A percentile compares a stretch with the other conserved stretches of the same genome.
These are phyloP conservation scores for Cardiospermum halicacabum DNA, from an alignment of 345 rosid species.

Conservation along the genomic window DNA sequence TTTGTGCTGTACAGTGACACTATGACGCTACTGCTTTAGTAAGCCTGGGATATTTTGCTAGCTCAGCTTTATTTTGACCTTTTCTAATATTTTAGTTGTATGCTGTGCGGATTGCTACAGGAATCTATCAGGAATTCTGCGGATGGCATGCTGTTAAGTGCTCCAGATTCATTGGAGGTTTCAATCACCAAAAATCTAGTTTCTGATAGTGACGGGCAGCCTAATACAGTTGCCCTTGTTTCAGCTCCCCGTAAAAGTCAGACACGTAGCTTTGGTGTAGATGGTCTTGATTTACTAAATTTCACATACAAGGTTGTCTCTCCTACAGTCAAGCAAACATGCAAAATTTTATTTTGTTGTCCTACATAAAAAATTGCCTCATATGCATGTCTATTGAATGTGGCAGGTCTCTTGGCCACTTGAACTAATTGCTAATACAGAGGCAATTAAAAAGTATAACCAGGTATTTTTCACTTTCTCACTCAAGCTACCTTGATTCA, in stretches of 20 bases:
- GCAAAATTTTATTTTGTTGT: conserved; percentile 7
- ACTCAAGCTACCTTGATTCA: conserved; percentile 13
- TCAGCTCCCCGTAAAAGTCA: conserved; percentile 48
- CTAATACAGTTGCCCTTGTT: conserved; percentile 31
- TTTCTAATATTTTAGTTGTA: conserved; percentile 2
- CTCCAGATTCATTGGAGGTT: conserved; percentile 83
- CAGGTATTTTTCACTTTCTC: conserved; percentile 51
- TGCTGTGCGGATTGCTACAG: conserved; percentile 33
- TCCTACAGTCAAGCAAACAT: conserved; percentile 10
- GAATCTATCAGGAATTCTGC: conserved; percentile 94
- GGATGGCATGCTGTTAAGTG: conserved; percentile 69
- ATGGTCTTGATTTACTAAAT: conserved; percentile 71
- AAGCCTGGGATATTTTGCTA: neutral
- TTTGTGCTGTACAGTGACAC: neutral
- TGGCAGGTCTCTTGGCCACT: conserved; percentile 97
- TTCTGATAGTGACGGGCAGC: conserved; percentile 51
- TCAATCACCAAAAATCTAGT: conserved; percentile 51
- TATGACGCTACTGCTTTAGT: neutral
- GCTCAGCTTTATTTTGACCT: conserved; percentile 6
- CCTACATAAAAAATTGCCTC: conserved; percentile 9
- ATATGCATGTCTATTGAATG: conserved; percentile 8
- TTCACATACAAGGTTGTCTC: conserved; percentile 84
- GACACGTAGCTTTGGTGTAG: conserved; percentile 57
- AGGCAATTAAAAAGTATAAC: conserved; percentile 91
- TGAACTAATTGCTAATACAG: conserved; percentile 85